phyloP scores from a whole-genome alignment of 1,284 basidiomycete genomes.

The Rhodotorula mucilaginosa region DNA sequence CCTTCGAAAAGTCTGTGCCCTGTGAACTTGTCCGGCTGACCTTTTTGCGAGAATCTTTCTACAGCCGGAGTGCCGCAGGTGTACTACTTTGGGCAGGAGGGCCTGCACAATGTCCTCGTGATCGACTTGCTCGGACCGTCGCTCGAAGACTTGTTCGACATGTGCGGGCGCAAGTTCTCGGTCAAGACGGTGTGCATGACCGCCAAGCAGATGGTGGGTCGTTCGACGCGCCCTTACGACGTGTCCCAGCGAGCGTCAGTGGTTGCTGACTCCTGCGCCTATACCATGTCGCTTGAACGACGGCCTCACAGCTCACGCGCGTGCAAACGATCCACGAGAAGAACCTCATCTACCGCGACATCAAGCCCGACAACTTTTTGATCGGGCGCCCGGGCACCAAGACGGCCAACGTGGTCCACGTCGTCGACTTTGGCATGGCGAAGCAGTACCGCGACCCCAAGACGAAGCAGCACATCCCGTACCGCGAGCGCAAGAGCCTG shows the following conservation, averaged over 20 bases:
- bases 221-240: too few relatives aligned
- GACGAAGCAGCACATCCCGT: conserved; percentile 95
- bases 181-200: conserved; percentile 97
- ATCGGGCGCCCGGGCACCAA: conserved; percentile 88
- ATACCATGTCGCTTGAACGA: too few relatives aligned
- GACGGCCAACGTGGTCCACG: conserved; percentile 76
- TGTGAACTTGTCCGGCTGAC: too few relatives aligned
- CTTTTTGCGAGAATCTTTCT: too few relatives aligned
- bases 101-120: conserved; percentile 94
- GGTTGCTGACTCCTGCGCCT: not conserved
- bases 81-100: conserved; percentile 96
- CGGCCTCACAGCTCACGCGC: conserved; percentile 63
- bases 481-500: conserved; percentile 88
- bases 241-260: too few relatives aligned
- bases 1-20: not conserved
- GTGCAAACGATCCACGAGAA: conserved; percentile 96
- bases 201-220: conserved; percentile 86
- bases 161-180: conserved; percentile 90
- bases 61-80: conserved; percentile 60
- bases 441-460: conserved; percentile 97
- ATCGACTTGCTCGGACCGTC: conserved; percentile 92
- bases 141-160: conserved; percentile 91
- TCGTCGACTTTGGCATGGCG: conserved; percentile 94
- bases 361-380: conserved; percentile 96
- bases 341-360: conserved; percentile 95